These are phyloP conservation scores for Lathyrus aphaca DNA, from an alignment of 306 rosid genomes.

Conservation along the genomic window DNA sequence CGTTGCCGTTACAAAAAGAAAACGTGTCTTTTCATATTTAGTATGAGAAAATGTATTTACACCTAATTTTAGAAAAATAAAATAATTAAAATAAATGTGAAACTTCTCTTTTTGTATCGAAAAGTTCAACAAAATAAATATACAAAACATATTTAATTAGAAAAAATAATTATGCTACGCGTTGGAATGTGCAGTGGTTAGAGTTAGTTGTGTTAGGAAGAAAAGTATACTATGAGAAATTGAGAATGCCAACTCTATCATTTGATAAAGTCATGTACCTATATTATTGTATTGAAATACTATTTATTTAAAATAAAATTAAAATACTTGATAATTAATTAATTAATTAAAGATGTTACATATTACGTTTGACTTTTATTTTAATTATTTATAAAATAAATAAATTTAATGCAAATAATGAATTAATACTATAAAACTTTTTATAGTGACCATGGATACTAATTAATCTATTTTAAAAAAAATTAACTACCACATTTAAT, in stretches of 20 bases:
- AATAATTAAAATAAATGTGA: neutral
- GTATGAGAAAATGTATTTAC: constrained; percentile 2
- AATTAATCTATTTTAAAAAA: too few species aligned
- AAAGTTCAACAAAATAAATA: neutral
- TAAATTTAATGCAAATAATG: too few species aligned
- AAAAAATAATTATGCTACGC: neutral
- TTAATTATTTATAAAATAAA: too few species aligned
- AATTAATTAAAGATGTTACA: too few species aligned
- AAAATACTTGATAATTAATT: too few species aligned
- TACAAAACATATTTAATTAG: neutral
- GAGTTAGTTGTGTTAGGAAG: neutral
- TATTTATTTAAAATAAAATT: too few species aligned
- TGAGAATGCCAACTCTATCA: neutral
- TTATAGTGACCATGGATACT: too few species aligned
- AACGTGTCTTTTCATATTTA: neutral
- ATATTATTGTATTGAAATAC: too few species aligned
- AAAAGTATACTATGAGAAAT: neutral
- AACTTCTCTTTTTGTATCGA: neutral
- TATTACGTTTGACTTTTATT: too few species aligned
- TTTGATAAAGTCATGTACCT: neutral
- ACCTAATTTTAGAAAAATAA: neutral
- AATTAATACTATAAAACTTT: too few species aligned
- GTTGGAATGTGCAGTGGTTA: neutral
- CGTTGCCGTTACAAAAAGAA: constrained; percentile 1
- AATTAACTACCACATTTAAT: too few species aligned